Evolutionary conservation across 768 basidiomycete genomes (phyloP).

Genomic region (Boletus vermiculosoides): DNA sequence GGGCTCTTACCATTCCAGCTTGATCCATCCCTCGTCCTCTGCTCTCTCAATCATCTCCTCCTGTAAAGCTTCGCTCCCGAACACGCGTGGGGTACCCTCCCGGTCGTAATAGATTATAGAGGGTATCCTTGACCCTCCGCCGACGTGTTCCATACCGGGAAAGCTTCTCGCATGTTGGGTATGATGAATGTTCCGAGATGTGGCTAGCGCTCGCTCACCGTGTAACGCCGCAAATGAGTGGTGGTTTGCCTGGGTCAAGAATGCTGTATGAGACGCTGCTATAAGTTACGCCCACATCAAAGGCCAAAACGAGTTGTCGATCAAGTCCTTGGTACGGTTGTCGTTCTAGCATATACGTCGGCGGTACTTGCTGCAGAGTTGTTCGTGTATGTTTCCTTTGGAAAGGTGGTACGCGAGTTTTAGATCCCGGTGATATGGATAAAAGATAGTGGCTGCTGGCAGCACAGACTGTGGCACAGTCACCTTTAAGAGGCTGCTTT

Average conservation of each 20-base stretch:
- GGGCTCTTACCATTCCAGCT: constrained; percentile 29
- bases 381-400: no score
- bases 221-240: constrained; percentile 19
- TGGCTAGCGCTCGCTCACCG: constrained; percentile 18
- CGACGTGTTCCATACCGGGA: constrained; percentile 44
- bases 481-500: no score
- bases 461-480: no score
- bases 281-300: constrained; percentile 52
- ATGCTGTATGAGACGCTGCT: constrained; percentile 47
- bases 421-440: no score
- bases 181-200: background rate
- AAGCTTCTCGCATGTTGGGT: constrained; percentile 34
- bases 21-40: constrained; percentile 36
- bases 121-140: constrained; percentile 49
- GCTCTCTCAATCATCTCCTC: constrained; percentile 39
- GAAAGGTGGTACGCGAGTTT: no score
- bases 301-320: constrained; percentile 46
- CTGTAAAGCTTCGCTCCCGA: constrained; percentile 44
- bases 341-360: constrained; percentile 31
- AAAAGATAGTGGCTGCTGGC: no score
- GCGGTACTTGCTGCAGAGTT: no score
- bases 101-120: constrained; percentile 47
- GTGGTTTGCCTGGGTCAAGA: constrained; percentile 30
- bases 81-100: constrained; percentile 38
- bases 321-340: constrained; percentile 38